These are phyloP conservation scores for Sarocladiaceae sp. DNA, from an alignment of 2,329 filamentous ascomycete species.

Conservation along the genomic window DNA sequence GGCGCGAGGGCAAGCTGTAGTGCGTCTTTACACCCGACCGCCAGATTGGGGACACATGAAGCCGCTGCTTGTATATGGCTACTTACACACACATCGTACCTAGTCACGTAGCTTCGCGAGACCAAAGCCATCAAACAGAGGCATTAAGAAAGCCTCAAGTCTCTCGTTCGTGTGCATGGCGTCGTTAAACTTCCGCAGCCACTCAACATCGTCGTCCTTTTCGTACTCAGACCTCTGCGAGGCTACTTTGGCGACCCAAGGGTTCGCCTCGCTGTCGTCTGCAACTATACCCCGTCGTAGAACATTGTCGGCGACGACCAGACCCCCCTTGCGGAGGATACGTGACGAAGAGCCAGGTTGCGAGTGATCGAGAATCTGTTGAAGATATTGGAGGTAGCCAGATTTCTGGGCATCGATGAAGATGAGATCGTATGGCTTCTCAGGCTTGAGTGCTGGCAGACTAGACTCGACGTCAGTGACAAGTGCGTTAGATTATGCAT, in stretches of 20 bases:
- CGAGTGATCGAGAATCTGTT: constrained; percentile 37
- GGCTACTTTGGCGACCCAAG: constrained; percentile 16
- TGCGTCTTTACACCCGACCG: too few relatives aligned
- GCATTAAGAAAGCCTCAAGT: constrained; percentile 33
- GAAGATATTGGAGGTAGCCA: constrained; percentile 43
- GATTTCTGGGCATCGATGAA: constrained; percentile 50
- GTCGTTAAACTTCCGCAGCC: constrained; percentile 29
- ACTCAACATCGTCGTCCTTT: constrained; percentile 18
- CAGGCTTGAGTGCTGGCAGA: constrained; percentile 24
- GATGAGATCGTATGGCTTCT: constrained; percentile 44
- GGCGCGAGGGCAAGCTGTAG: too few relatives aligned
- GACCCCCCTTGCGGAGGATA: constrained; percentile 40
- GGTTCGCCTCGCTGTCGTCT: constrained; percentile 30
- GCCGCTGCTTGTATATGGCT: too few relatives aligned
- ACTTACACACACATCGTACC: too few relatives aligned
- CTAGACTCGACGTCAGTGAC: constrained; percentile 14
- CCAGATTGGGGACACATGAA: too few relatives aligned
- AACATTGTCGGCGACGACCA: constrained; percentile 50
- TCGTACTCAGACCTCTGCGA: constrained; percentile 16
- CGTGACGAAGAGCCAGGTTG: constrained; percentile 27
- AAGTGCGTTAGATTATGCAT: neutral
- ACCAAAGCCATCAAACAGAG: constrained; percentile 37
- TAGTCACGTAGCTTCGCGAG: constrained; percentile 33
- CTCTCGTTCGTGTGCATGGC: constrained; percentile 24
- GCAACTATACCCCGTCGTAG: constrained; percentile 43